Percentiles rank a stretch among this genome's conserved stretches.
These are phyloP conservation scores for Chaetomium cochliodes DNA, from an alignment of 495 filamentous ascomycete species.

Conservation along the genomic window DNA sequence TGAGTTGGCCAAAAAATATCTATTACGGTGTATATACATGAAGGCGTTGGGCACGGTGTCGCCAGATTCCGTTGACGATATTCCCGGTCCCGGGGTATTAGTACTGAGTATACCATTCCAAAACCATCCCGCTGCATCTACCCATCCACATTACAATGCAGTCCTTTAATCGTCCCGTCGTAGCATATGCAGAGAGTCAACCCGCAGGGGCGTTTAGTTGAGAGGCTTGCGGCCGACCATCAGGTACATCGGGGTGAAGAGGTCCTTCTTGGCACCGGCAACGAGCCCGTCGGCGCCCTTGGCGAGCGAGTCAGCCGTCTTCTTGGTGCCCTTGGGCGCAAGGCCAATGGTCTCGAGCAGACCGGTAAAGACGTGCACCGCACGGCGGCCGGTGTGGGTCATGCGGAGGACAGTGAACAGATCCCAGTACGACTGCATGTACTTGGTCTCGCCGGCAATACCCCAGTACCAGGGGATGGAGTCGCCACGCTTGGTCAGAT, in stretches of 20 bases:
- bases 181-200: slow-evolving; percentile 21
- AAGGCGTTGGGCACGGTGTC: not conserved
- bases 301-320: slow-evolving; percentile 88
- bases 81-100: slow-evolving; percentile 14
- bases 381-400: slow-evolving; percentile 77
- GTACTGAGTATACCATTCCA: slow-evolving; percentile 9
- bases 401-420: slow-evolving; percentile 83
- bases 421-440: slow-evolving; percentile 77
- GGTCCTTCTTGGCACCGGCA: slow-evolving; percentile 82
- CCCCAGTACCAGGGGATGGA: slow-evolving; percentile 93
- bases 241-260: slow-evolving; percentile 99
- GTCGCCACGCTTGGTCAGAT: slow-evolving; percentile 81
- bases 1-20: not conserved
- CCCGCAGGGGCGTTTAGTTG: slow-evolving; percentile 28
- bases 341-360: slow-evolving; percentile 70
- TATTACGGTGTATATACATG: slow-evolving; percentile 19
- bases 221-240: slow-evolving; percentile 94
- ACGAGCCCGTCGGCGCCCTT: slow-evolving; percentile 83
- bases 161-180: slow-evolving; percentile 25
- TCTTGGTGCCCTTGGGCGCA: slow-evolving; percentile 83
- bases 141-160: slow-evolving; percentile 29
- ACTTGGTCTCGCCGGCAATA: slow-evolving; percentile 72
- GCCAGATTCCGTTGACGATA: not conserved
- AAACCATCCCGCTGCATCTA: slow-evolving; percentile 10
- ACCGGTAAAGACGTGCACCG: slow-evolving; percentile 78